Evolutionary conservation across 2,329 filamentous ascomycete species (phyloP), one percentile per base, ranked within the genome.

Genomic region (Pleomassaria siparia): DNA sequence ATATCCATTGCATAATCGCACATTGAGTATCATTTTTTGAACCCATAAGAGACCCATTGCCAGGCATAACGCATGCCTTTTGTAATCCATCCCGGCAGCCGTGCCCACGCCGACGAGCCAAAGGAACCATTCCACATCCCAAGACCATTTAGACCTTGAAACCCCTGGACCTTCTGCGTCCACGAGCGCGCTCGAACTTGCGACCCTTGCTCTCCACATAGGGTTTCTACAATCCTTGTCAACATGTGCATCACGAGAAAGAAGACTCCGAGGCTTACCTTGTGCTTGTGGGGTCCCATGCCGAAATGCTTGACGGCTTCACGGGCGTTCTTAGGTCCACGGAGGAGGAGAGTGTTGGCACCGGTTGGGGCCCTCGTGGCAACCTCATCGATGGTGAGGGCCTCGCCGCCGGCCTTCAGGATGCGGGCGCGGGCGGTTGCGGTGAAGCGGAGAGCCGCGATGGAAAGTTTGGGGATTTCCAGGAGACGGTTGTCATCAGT

Each of bases 271-370:
- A 9, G 18, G 40, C 81, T 63, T 76, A 90, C 89, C 88, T 97
- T 99, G 87, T 95, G 82, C 78, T 86, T 91, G 86, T 99, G 94
- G 62, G 94, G 94, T 64, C 94, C 95, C 69, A 99, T 88, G 74
- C 95, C 94, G 75, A 99, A 99, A 83, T 99, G 95, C 88, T 95
- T 97, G 77, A 97, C 82, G 58, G 94, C 89, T 86, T 99, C 94
- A 74, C 94, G 87, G 68, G 90, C 77, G 80, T 97, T 97, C 90
- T 96, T 99, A 77, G 94, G 91, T 60, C 94, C 94, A 76, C 94
- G 89, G 75, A 99, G 87, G 70, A 97, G 86, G 68, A 99, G 83
- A 62, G 94, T 97, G 86, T 97, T 96, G 81, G 87, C 86, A 71
- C 94, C 94, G 65, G 92, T 99, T 62, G 94, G 94, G 68, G 91